These are phyloP conservation scores for Arthrinium phaeospermum DNA, from an alignment of 2,329 filamentous ascomycete species.

Conservation along the genomic window DNA sequence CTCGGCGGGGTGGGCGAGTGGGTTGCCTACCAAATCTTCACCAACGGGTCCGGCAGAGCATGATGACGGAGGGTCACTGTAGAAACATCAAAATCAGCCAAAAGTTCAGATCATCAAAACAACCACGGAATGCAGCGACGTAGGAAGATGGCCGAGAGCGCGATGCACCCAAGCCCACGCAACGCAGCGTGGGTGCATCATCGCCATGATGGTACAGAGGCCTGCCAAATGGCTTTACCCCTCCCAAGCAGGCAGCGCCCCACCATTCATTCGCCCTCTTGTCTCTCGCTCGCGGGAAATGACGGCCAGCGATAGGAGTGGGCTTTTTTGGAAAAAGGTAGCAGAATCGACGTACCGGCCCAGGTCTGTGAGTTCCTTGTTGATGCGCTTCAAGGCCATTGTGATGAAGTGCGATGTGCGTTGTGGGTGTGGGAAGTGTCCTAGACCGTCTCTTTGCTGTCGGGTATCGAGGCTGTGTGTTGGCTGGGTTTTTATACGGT, in stretches of 20 bases:
- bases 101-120: background rate
- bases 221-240: constrained; percentile 17
- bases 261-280: constrained; percentile 34
- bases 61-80: constrained; percentile 94
- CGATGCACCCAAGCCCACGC: background rate
- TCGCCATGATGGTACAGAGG: background rate
- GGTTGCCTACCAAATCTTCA: constrained; percentile 87
- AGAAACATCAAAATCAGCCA: constrained; percentile 22
- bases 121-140: background rate
- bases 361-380: constrained; percentile 91
- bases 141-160: background rate
- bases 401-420: constrained; percentile 39
- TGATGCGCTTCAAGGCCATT: constrained; percentile 94
- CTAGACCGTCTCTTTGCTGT: constrained; percentile 22
- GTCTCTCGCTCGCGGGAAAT: background rate
- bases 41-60: constrained; percentile 97
- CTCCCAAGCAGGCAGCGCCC: constrained; percentile 27
- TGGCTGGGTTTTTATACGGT: constrained; percentile 33
- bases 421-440: constrained; percentile 26
- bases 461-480: constrained; percentile 31
- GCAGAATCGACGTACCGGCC: constrained; percentile 70
- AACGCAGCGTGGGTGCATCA: background rate
- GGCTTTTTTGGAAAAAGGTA: constrained; percentile 23
- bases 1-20: constrained; percentile 30
- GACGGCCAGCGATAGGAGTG: background rate